Conservation (phyloP, 345 rosid species). For the Bruguiera parviflora region DNA sequence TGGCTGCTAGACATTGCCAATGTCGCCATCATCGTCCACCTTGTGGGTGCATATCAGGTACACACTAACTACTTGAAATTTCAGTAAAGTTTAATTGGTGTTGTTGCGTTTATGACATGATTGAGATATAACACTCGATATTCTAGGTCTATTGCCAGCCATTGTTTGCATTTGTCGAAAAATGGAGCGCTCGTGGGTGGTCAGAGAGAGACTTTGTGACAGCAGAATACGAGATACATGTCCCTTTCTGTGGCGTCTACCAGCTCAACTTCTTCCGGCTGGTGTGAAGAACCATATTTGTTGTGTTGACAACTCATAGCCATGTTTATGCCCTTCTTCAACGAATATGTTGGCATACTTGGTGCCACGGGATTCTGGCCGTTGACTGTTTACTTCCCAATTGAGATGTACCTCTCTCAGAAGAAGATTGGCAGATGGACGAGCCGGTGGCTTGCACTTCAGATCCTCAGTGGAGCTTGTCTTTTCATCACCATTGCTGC, state of each 20-base stretch:
- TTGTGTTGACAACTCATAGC: constrained; percentile 43
- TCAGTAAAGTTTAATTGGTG: not conserved
- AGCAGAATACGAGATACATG: constrained; percentile 12
- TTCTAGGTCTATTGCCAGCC: constrained; percentile 56
- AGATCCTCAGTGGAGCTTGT: constrained; percentile 39
- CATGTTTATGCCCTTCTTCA: constrained; percentile 61
- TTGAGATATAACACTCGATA: not conserved
- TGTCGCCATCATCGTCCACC: constrained; percentile 66
- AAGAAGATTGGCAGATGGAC: constrained; percentile 36
- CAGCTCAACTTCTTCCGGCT: constrained; percentile 48
- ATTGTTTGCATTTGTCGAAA: constrained; percentile 52
- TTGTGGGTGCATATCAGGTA: constrained; percentile 34
- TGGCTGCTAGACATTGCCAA: constrained; percentile 78
- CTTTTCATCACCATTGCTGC: constrained; percentile 37
- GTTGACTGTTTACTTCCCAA: constrained; percentile 42
- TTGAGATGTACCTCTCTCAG: constrained; percentile 48
- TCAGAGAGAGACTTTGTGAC: constrained; percentile 42
- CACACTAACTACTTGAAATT: not conserved
- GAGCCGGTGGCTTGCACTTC: constrained; percentile 36
- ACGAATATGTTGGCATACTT: constrained; percentile 45
- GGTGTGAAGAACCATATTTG: constrained; percentile 51
- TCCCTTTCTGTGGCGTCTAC: constrained; percentile 37
- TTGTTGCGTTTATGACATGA: not conserved
- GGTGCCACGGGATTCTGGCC: constrained; percentile 65
- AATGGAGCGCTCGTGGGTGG: constrained; percentile 46